Evolutionary conservation across 495 filamentous ascomycete genomes (phyloP).

Genomic region (Aspergillus ostianus): DNA sequence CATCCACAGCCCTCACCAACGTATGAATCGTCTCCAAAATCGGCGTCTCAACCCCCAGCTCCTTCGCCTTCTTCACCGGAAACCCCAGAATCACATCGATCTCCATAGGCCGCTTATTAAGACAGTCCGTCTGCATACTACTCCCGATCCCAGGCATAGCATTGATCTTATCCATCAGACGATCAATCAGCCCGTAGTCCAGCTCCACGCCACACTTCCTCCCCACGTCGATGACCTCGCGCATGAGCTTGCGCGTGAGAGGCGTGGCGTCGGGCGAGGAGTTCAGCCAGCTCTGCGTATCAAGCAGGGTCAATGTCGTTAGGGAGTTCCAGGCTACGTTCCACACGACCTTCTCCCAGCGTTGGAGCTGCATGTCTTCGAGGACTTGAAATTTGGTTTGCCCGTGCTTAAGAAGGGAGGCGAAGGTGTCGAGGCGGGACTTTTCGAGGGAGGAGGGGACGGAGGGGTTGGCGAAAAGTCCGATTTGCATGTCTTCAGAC

Average conservation of each 20-base stretch:
- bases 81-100: constrained; percentile 57
- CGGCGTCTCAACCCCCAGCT: constrained; percentile 47
- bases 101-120: constrained; percentile 50
- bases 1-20: constrained; percentile 39
- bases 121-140: constrained; percentile 55
- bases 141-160: constrained; percentile 43
- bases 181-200: constrained; percentile 36
- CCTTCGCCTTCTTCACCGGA: constrained; percentile 47
- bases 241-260: constrained; percentile 44
- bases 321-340: constrained; percentile 55
- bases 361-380: constrained; percentile 44
- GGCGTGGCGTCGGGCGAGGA: constrained; percentile 43
- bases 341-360: constrained; percentile 57
- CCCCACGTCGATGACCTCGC: constrained; percentile 49
- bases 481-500: constrained; percentile 46
- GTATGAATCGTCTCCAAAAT: constrained; percentile 49
- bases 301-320: constrained; percentile 50
- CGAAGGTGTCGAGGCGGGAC: constrained; percentile 36
- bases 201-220: constrained; percentile 41
- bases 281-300: constrained; percentile 46
- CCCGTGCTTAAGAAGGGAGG: constrained; percentile 34
- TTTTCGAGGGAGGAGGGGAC: constrained; percentile 24
- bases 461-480: constrained; percentile 42
- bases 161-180: constrained; percentile 42
- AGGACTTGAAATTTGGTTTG: constrained; percentile 39